Evolutionary conservation across 225 moss, liverwort and hornwort species (phyloP), one percentile per base, ranked within the genome.

Genomic region (Bryum argenteum): DNA sequence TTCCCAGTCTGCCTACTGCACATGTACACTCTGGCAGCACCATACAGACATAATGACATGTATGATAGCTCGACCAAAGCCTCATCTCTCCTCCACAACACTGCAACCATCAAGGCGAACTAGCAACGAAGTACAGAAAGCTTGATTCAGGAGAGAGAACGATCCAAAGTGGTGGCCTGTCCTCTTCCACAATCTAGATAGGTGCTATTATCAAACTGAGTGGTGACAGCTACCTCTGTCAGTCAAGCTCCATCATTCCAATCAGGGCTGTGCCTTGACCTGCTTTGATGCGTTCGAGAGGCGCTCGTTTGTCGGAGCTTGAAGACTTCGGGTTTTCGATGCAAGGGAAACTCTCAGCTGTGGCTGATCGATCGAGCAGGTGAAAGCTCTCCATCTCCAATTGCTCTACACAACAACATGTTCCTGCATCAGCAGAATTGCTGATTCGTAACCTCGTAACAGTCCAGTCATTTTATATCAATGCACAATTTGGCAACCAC

Each of bases 1-100:
- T 26, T 42, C 19, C 13, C 59, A 60, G 53, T 51, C 67, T 74
- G 39, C 47, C 58, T 55, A 33, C 55, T 45, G 22, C 74, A 74
- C 74, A 66, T 74, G 48, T 37, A 11, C 66, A 23, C 51, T 42
- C 75, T 75, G 67, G 61, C 60, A 69, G 13, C 40, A 21, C 63
- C 55, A 64, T 19, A 64, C 18, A 54, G 5, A 45, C 54, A 66
- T 19, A 42, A 74, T 38, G 19, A 8, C 0, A 33, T 11, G 61
- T n/a, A n/a, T n/a, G n/a, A n/a, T 28, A 16, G 67, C 60, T 67
- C 12, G 15, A 74, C 9, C 1, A 22, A 41, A 57, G 44, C 9
- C 4, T 13, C 48, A 66, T 65, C n/a, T n/a, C n/a, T n/a, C n/a
- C n/a, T n/a, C n/a, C n/a, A n/a, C n/a, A 26, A 2, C 26, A 26